phyloP scores from a whole-genome alignment of 192 early-diverging fungal genomes.

The Geranomyces michiganensis region DNA sequence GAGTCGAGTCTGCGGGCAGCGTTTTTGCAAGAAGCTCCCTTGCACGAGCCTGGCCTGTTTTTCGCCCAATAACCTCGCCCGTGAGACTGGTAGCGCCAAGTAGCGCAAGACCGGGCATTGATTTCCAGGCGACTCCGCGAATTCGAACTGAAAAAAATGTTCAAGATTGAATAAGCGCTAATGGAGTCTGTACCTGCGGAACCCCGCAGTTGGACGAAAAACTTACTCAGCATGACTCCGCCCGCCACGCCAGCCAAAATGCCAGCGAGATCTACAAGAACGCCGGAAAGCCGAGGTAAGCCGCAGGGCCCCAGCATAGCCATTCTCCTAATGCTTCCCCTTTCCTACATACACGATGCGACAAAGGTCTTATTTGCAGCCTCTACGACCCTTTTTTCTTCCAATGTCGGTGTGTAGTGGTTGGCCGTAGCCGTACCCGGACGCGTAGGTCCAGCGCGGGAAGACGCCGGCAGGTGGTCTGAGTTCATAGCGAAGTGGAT shows the following conservation, averaged over 20 bases:
- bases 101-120: constrained; percentile 11
- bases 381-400: constrained; percentile 27
- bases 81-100: constrained; percentile 1
- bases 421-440: constrained; percentile 12
- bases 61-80: constrained; percentile 29
- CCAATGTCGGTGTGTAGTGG: constrained; percentile 27
- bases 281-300: background rate
- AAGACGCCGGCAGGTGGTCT: no score
- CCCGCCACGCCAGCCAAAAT: background rate
- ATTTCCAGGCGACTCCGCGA: constrained; percentile 1
- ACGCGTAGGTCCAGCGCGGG: background rate
- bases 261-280: background rate
- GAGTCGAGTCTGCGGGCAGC: constrained; percentile 22
- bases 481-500: no score
- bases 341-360: background rate
- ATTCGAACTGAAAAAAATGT: background rate
- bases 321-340: no score
- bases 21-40: background rate
- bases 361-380: constrained; percentile 14
- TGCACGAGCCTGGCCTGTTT: constrained; percentile 24
- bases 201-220: no score
- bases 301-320: no score
- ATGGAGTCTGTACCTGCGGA: background rate
- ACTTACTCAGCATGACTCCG: constrained; percentile 8
- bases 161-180: background rate